Base-by-base conservation (phyloP, 192 early-diverging fungal species). In the Coemansia brasiliensis region DNA sequence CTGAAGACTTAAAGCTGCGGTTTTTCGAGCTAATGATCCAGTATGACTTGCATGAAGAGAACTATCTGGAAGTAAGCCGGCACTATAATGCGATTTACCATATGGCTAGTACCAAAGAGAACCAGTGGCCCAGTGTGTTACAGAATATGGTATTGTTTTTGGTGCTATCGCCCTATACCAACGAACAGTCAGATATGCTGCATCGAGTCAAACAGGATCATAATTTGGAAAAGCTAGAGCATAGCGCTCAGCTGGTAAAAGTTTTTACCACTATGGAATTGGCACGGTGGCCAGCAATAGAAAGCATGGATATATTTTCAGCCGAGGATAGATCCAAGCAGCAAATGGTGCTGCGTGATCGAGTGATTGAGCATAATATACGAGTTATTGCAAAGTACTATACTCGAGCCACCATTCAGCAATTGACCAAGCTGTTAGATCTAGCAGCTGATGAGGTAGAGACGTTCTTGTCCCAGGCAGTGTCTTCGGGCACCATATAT, bases 341-440 rank as follows among this genome's bases (percentile, higher is more conserved):
- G n/a, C n/a, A n/a, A 61, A n/a, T n/a, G n/a, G 88, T 86, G 41
- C 81, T 99, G 55, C 94, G 95, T 65, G 88, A 94, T 57, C 88
- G 97, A 22, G 93, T 96, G 2, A 92, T 95, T 61, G 97, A 99
- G 69, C 97, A 99, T 86, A 99, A 99, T 74, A 88, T 98, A 57
- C 91, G 97, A 7, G 94, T 99, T 2, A 85, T 99, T 65, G 92
- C 94, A 39, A 90, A 91, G 65, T 99, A 98, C 78, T 99, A 99
- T 66, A 89, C 86, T 27, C 87, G 92, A 24, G 90, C 96, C 39
- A 86, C 90, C 7, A 85, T 87, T 22, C 85, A 87, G 78, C 86
- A 94, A 42, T 82, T 98, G 59, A 91, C 90, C 18, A 88, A 94
- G 76, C 80, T 99, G 44, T 72, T 99, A 59, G 95, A 98, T 72